Evolutionary conservation across 495 filamentous ascomycete genomes (phyloP).

Genomic region (Penicillium goetzii): DNA sequence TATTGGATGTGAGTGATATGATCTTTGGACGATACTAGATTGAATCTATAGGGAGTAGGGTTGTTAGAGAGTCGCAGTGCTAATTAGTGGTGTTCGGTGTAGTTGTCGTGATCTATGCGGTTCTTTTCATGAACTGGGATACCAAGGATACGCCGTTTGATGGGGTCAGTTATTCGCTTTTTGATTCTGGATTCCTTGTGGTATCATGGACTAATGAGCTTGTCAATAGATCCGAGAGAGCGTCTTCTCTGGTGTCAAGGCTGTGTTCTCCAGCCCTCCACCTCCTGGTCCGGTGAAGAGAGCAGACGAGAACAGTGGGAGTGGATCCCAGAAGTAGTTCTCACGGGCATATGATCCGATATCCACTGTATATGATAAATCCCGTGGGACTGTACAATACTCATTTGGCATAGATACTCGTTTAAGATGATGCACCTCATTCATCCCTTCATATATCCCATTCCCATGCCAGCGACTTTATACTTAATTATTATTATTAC

Average conservation of each 20-base stretch:
- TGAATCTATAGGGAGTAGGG: not conserved
- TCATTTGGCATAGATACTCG: not conserved
- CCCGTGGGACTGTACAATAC: slow-evolving; percentile 17
- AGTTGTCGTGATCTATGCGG: slow-evolving; percentile 72
- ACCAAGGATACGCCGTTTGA: slow-evolving; percentile 64
- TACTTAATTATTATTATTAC: not conserved
- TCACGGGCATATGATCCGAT: not conserved
- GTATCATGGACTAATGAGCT: not conserved
- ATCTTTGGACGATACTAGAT: not conserved
- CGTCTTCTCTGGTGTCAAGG: slow-evolving; percentile 40
- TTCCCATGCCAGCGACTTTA: not conserved
- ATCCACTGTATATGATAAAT: slow-evolving; percentile 14
- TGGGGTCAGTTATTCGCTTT: slow-evolving; percentile 38
- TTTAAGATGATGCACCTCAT: not conserved
- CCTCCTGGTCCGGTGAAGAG: slow-evolving; percentile 37
- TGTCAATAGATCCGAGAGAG: slow-evolving; percentile 40
- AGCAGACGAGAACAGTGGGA: slow-evolving; percentile 25
- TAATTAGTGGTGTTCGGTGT: slow-evolving; percentile 19
- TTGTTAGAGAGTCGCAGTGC: slow-evolving; percentile 2
- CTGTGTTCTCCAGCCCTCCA: slow-evolving; percentile 42
- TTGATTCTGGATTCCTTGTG: not conserved
- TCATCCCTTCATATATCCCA: not conserved
- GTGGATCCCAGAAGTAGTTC: slow-evolving; percentile 4
- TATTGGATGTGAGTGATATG: slow-evolving; percentile 61
- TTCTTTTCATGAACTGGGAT: slow-evolving; percentile 80